These are phyloP conservation scores for Alloteropsis semialata DNA, from an alignment of 176 grass and related monocot genomes.

Conservation along the genomic window DNA sequence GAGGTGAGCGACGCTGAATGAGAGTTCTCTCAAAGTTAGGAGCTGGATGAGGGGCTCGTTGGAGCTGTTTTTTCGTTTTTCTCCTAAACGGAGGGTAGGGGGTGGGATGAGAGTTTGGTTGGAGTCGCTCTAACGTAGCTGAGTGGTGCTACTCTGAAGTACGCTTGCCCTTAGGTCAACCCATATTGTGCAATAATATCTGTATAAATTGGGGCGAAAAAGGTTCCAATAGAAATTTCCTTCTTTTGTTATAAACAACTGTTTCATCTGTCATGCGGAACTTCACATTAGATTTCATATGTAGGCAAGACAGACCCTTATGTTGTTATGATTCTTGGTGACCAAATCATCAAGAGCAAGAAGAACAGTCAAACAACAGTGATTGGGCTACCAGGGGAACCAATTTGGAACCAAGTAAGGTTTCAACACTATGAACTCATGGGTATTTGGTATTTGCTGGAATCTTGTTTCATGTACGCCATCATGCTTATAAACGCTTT, in stretches of 20 bases:
- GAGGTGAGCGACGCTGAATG: no score
- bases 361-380: conserved; percentile 98
- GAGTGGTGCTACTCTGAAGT: not conserved
- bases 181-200: not conserved
- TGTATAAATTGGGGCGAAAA: not conserved
- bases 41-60: no score
- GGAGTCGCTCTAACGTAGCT: no score
- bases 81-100: no score
- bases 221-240: not conserved
- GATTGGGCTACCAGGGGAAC: conserved; percentile 78
- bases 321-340: conserved; percentile 77
- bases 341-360: conserved; percentile 96
- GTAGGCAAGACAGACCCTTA: conserved; percentile 96
- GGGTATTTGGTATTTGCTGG: conserved; percentile 8
- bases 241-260: not conserved
- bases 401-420: conserved; percentile 98
- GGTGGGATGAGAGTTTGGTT: no score
- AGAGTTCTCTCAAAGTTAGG: no score
- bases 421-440: not conserved
- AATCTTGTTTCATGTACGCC: not conserved
- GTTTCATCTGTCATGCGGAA: not conserved
- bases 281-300: conserved; percentile 14
- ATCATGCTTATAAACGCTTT: not conserved
- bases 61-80: no score
- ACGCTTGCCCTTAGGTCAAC: not conserved